Percentiles rank a stretch among this genome's conserved stretches.
Conservation (phyloP, 768 basidiomycete species). For the Podaxis sp. region DNA sequence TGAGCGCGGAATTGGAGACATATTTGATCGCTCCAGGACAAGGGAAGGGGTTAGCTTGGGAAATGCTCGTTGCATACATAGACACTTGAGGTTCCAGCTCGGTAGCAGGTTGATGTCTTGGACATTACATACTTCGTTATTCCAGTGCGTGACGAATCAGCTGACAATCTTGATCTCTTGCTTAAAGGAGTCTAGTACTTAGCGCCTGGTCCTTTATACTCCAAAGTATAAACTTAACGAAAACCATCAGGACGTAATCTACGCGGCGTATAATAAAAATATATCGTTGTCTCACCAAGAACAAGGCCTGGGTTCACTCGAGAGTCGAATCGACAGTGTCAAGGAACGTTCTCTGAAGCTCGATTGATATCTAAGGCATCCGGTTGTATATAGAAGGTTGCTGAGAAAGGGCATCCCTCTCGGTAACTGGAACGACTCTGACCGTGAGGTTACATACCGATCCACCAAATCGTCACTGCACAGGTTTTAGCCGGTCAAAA, state of each 20-base stretch:
- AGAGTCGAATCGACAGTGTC: too few relatives aligned
- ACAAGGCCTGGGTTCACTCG: slow-evolving; percentile 1
- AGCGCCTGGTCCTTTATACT: neutral
- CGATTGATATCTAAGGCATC: neutral
- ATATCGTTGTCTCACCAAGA: neutral
- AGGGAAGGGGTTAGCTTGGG: neutral
- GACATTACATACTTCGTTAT: neutral
- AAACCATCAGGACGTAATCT: slow-evolving; percentile 3
- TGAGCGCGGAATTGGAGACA: too few relatives aligned
- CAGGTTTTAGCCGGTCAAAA: neutral
- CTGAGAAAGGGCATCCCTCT: neutral
- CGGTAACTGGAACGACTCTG: neutral
- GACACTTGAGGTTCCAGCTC: neutral
- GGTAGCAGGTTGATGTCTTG: neutral
- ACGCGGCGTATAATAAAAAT: slow-evolving; percentile 4
- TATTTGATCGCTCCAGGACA: neutral
- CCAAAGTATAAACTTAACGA: neutral
- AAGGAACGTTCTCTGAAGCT: neutral
- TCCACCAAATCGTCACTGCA: too few relatives aligned
- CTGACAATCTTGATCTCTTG: neutral
- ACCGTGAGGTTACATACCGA: too few relatives aligned
- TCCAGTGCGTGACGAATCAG: neutral
- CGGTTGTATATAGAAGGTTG: neutral
- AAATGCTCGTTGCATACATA: neutral
- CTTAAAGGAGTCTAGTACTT: neutral